Evolutionary conservation across 2,329 filamentous ascomycete genomes (phyloP).

Genomic region (Paraconiothyrium sp.): DNA sequence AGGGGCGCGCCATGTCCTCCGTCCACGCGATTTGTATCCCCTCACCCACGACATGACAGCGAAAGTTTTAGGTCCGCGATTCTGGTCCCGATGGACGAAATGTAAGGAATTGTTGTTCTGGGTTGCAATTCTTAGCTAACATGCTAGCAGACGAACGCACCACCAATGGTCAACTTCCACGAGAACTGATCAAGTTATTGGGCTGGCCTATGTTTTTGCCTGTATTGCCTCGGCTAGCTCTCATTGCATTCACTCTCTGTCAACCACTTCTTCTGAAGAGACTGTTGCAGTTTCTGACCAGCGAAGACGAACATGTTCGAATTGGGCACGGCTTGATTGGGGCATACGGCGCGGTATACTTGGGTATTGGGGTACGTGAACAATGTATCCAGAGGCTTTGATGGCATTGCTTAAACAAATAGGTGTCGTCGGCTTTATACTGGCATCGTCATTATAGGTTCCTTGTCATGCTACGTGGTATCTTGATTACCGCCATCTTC

Average conservation of each 20-base stretch:
- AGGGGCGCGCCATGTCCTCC: not conserved
- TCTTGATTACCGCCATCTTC: slow-evolving; percentile 60
- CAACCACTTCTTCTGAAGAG: slow-evolving; percentile 21
- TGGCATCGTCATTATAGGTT: slow-evolving; percentile 16
- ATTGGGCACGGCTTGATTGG: slow-evolving; percentile 56
- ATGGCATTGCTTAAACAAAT: slow-evolving; percentile 1
- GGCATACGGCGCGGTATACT: slow-evolving; percentile 55
- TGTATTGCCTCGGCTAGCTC: slow-evolving; percentile 11
- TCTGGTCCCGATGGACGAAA: not conserved
- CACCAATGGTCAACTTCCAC: no score
- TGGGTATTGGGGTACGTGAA: slow-evolving; percentile 51
- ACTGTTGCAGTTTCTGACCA: slow-evolving; percentile 15
- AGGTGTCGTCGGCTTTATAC: slow-evolving; percentile 49
- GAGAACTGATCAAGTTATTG: not conserved
- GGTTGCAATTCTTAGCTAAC: not conserved
- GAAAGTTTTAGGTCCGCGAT: not conserved
- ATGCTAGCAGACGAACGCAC: not conserved
- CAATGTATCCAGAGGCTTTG: not conserved
- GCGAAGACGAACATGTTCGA: slow-evolving; percentile 25
- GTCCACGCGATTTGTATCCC: slow-evolving; percentile 6
- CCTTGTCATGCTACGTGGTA: slow-evolving; percentile 53
- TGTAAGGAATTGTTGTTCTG: not conserved
- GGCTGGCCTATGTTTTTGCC: slow-evolving; percentile 15
- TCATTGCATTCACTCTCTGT: slow-evolving; percentile 20
- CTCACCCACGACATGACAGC: slow-evolving; percentile 1